Percentiles rank a stretch among this genome's conserved stretches.
phyloP scores from a whole-genome alignment of 2,329 filamentous ascomycete genomes.

The Magnaporthiopsis poae region DNA sequence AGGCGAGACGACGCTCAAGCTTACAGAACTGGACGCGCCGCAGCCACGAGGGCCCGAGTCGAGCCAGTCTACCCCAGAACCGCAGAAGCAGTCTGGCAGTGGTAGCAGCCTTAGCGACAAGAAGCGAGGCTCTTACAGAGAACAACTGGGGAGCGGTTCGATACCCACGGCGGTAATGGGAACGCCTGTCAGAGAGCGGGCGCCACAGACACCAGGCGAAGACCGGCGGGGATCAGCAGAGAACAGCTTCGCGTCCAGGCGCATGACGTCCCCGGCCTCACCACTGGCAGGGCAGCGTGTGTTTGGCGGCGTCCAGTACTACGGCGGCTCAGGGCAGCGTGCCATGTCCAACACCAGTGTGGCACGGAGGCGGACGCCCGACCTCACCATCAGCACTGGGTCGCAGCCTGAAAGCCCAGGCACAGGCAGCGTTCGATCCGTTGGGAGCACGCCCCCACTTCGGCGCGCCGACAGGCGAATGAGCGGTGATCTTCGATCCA shows the following conservation, averaged over 20 bases:
- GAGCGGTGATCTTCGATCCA: slow-evolving; percentile 68
- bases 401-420: slow-evolving; percentile 49
- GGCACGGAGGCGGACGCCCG: slow-evolving; percentile 41
- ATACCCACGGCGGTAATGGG: slow-evolving; percentile 8
- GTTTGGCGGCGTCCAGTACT: not conserved
- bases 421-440: slow-evolving; percentile 38
- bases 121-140: slow-evolving; percentile 3
- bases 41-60: slow-evolving; percentile 30
- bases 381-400: slow-evolving; percentile 34
- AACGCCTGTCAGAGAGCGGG: not conserved
- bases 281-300: not conserved
- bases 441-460: slow-evolving; percentile 55
- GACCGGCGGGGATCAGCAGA: not conserved
- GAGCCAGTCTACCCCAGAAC: slow-evolving; percentile 31
- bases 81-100: slow-evolving; percentile 16
- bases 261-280: not conserved
- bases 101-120: not conserved
- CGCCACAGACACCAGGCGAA: not conserved
- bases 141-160: slow-evolving; percentile 12
- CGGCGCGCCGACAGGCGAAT: slow-evolving; percentile 57
- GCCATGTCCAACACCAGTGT: slow-evolving; percentile 46
- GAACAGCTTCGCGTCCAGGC: not conserved
- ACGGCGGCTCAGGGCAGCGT: slow-evolving; percentile 17
- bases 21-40: slow-evolving; percentile 22
- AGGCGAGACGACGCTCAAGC: not conserved